Evolutionary conservation across 208 protist genomes (phyloP), one percentile per base, ranked within the genome.

Genomic region (Zelonia costaricensis): DNA sequence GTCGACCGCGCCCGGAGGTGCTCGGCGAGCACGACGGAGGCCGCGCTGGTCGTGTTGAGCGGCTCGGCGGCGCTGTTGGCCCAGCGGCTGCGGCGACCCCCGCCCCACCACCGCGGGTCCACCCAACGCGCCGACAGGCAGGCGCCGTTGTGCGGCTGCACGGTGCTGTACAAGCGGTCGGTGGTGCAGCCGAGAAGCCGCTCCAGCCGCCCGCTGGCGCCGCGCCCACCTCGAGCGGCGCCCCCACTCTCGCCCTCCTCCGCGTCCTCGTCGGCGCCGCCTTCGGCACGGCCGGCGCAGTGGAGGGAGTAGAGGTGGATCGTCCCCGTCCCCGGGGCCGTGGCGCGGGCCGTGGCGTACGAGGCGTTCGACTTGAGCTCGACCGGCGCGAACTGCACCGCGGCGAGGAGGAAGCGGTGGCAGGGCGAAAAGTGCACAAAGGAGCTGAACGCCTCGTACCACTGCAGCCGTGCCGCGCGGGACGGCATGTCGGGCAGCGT

Each of bases 251-350:
- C 44, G 25, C 25, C 10, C 22, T 10, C 44, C 7, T 10, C 10
- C 22, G 4, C 49, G 25, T 64, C 13, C 28, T 5, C 31, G 48
- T 4, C 22, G 52, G 35, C 47, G 16, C 20, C 36, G 36, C 18
- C 13, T 22, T 57, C 22, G 43, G n/a, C 51, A 20, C 36, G 7
- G 36, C 36, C 18, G 33, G 33, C 10, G 33, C 59, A 54, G 62
- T 93, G 83, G 6, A 93, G 69, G 4, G 86, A 93, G 57, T 75
- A 89, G 31, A 93, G 46, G 59, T 67, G 78, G 7, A 93, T 58
- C 58, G 80, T 72, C 16, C 86, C 86, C 0, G 78, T 70, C 20
- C 55, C 45, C 42, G 39, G 53, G 9, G n/a, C 46, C 56, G 18
- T 40, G 28, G 42, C 36, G 43, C 36, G 51, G n/a, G 23, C 33